A percentile compares a stretch with the other conserved stretches of the same genome.
These are phyloP conservation scores for Psilocybe mexicana DNA, from an alignment of 1,284 basidiomycete species.

Conservation along the genomic window DNA sequence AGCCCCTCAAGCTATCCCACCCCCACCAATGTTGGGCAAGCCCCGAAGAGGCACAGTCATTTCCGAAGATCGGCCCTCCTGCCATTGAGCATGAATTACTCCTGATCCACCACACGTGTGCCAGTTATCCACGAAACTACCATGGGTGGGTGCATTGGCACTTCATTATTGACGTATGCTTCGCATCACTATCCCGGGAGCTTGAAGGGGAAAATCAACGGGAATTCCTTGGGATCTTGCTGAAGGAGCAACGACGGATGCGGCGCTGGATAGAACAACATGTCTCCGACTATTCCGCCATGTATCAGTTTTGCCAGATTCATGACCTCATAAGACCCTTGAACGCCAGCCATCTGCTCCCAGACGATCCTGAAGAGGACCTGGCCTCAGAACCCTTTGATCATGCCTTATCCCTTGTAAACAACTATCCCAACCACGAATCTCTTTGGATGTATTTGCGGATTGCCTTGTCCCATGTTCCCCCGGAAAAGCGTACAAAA, in stretches of 20 bases:
- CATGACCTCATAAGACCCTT: conserved; percentile 19
- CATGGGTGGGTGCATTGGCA: conserved; percentile 65
- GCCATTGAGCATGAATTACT: conserved; percentile 45
- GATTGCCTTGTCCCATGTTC: conserved; percentile 8
- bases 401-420: conserved; percentile 52
- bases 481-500: conserved; percentile 10
- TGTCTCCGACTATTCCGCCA: conserved; percentile 64
- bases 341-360: conserved; percentile 1
- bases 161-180: conserved; percentile 41
- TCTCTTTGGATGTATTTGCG: conserved; percentile 64
- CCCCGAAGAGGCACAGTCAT: conserved; percentile 24
- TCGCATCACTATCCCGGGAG: conserved; percentile 17
- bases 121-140: conserved; percentile 66
- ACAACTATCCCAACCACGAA: conserved; percentile 53
- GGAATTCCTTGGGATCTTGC: conserved; percentile 34
- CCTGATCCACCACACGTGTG: conserved; percentile 48
- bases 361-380: not conserved
- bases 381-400: conserved; percentile 25
- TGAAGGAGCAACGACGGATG: conserved; percentile 37
- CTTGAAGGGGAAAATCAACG: conserved; percentile 13
- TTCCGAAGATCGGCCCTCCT: conserved; percentile 34
- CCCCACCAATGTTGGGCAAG: conserved; percentile 23
- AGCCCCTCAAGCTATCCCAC: conserved; percentile 4
- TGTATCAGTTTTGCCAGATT: conserved; percentile 44
- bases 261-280: conserved; percentile 58